phyloP scores from a whole-genome alignment of 192 early-diverging fungal genomes.

The Paraglomus occultum region DNA sequence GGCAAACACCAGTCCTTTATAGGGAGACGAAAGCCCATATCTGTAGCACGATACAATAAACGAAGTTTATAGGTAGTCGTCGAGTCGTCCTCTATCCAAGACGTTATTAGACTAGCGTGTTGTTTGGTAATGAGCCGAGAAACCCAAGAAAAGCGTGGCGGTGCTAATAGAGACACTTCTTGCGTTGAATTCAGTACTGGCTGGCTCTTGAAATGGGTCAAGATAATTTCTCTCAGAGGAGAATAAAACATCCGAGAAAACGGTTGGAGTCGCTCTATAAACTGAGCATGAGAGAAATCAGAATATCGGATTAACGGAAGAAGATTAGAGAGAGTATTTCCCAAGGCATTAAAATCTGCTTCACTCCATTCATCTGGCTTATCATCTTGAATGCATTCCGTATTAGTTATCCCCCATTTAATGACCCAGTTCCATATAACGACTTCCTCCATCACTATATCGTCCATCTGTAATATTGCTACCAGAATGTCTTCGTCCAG shows the following conservation, averaged over 20 bases:
- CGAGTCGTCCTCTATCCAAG: slow-evolving; percentile 7
- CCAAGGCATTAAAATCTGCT: background rate
- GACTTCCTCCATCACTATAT: slow-evolving; percentile 7
- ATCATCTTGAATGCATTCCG: background rate
- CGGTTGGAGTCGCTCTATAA: background rate
- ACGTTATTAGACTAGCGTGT: background rate
- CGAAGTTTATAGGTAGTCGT: background rate
- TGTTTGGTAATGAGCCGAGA: background rate
- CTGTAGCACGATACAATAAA: too few species aligned
- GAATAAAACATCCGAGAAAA: slow-evolving; percentile 2
- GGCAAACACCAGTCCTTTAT: too few species aligned
- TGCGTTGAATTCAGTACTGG: background rate
- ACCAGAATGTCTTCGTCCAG: background rate
- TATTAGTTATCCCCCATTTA: slow-evolving; percentile 13
- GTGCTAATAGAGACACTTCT: background rate
- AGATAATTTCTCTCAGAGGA: background rate
- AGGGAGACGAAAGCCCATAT: too few species aligned
- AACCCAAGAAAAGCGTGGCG: background rate
- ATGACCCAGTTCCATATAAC: slow-evolving; percentile 14
- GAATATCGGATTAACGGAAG: slow-evolving; percentile 10
- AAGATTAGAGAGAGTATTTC: background rate
- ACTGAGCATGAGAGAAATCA: background rate
- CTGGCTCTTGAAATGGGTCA: background rate
- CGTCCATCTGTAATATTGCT: background rate
- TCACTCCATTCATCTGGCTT: background rate